These are phyloP conservation scores for Hortaea sp. DNA, from an alignment of 2,329 filamentous ascomycete genomes.

Conservation along the genomic window DNA sequence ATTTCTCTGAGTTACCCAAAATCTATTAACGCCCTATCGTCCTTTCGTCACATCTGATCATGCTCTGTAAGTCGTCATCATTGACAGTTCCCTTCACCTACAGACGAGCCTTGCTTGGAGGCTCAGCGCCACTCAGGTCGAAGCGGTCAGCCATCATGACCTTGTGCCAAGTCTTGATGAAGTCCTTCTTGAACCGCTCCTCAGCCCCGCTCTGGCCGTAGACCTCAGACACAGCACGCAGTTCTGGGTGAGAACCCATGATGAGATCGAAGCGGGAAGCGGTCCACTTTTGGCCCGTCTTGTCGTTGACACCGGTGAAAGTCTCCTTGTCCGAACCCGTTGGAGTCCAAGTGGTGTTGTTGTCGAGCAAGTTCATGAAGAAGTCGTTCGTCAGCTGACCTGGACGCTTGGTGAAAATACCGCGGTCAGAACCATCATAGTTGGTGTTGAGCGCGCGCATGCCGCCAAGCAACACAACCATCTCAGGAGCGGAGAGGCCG, in stretches of 20 bases:
- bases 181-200: slow-evolving; percentile 61
- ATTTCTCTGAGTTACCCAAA: no score
- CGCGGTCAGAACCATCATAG: slow-evolving; percentile 57
- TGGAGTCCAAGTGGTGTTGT: slow-evolving; percentile 54
- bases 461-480: slow-evolving; percentile 62
- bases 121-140: slow-evolving; percentile 36
- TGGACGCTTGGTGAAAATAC: slow-evolving; percentile 58
- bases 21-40: no score
- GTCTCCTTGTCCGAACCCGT: slow-evolving; percentile 41
- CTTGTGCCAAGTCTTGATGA: slow-evolving; percentile 62
- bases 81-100: background rate
- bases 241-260: slow-evolving; percentile 64
- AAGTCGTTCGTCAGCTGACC: slow-evolving; percentile 69
- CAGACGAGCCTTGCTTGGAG: background rate
- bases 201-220: slow-evolving; percentile 52
- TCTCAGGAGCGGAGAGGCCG: slow-evolving; percentile 58
- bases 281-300: slow-evolving; percentile 56
- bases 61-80: no score
- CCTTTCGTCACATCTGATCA: no score
- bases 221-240: slow-evolving; percentile 60
- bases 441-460: slow-evolving; percentile 61
- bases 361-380: slow-evolving; percentile 69
- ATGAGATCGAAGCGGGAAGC: slow-evolving; percentile 60
- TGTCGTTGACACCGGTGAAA: slow-evolving; percentile 56
- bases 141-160: slow-evolving; percentile 65